Percentiles rank a stretch among this genome's conserved stretches.
Evolutionary conservation across 352 stramenopile genomes (phyloP).

Genomic region (Blastocystis sp.): DNA sequence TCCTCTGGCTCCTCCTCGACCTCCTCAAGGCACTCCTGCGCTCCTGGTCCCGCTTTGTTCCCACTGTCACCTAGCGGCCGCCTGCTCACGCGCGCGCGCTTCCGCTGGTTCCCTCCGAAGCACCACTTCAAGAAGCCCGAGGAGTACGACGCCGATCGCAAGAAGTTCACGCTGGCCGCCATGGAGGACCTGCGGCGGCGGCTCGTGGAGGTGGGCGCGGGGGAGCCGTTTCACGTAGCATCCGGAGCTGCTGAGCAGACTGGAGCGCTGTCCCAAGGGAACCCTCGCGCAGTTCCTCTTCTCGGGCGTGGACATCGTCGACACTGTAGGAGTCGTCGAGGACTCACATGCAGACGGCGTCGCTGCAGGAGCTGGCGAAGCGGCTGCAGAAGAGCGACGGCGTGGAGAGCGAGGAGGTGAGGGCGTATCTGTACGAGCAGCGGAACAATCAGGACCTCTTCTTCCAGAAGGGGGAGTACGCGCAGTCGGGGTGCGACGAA

Average conservation of each 20-base stretch:
- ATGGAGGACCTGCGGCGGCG: not conserved
- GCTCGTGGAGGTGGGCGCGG: not conserved
- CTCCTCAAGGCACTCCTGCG: not conserved
- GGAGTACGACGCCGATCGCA: slow-evolving; percentile 4
- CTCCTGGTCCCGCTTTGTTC: not conserved
- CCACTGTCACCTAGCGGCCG: not conserved
- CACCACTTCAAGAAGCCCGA: not conserved
- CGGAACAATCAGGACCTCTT: slow-evolving; percentile 12
- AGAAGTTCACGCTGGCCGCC: not conserved
- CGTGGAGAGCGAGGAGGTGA: not conserved
- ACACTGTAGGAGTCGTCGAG: not conserved
- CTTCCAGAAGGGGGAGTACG: slow-evolving; percentile 17
- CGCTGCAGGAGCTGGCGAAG: not conserved
- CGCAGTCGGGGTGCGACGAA: not conserved
- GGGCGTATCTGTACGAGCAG: slow-evolving; percentile 28
- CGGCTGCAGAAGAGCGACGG: not conserved
- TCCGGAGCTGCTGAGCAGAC: not conserved
- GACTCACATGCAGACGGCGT: not conserved
- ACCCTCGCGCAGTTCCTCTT: not conserved
- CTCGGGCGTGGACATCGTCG: slow-evolving; percentile 23
- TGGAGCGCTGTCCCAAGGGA: slow-evolving; percentile 14
- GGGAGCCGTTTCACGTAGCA: not conserved
- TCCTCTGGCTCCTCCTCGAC: not conserved
- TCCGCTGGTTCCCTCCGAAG: slow-evolving; percentile 3
- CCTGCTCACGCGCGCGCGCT: not conserved